A percentile compares a stretch with the other conserved stretches of the same genome.
Conservation (phyloP, 2,329 filamentous ascomycete genomes). For the Aspergillus neotritici region DNA sequence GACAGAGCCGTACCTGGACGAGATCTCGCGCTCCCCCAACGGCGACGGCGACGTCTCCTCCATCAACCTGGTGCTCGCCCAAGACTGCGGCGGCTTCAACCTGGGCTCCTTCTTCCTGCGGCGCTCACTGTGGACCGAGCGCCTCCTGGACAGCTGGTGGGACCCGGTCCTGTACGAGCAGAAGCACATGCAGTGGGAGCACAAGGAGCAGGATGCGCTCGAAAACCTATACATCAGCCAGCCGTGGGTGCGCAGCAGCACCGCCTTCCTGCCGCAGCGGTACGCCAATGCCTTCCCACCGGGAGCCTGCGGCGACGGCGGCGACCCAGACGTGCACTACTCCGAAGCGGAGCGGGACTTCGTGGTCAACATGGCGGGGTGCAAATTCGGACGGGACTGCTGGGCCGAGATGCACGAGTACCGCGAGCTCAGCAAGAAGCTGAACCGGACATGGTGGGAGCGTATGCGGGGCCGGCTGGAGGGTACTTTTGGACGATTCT, state of each 20-base stretch:
- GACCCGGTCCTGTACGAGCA: conserved; percentile 96
- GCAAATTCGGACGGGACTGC: conserved; percentile 93
- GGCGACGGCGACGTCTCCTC: conserved; percentile 74
- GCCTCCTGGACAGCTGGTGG: conserved; percentile 95
- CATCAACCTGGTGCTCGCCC: conserved; percentile 80
- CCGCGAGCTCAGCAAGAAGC: conserved; percentile 80
- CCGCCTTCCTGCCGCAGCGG: conserved; percentile 84
- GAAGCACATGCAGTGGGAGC: conserved; percentile 98
- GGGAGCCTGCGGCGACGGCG: conserved; percentile 65
- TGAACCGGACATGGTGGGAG: conserved; percentile 82
- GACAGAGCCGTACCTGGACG: conserved; percentile 68
- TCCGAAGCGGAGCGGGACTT: conserved; percentile 81
- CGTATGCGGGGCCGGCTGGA: conserved; percentile 38
- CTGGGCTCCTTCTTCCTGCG: conserved; percentile 90
- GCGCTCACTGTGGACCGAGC: conserved; percentile 82
- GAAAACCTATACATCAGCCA: conserved; percentile 88
- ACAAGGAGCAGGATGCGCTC: conserved; percentile 95
- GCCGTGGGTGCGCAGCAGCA: conserved; percentile 84
- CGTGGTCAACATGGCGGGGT: conserved; percentile 96
- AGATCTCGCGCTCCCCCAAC: conserved; percentile 61
- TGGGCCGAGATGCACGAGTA: conserved; percentile 98
- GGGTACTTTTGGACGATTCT: conserved; percentile 19
- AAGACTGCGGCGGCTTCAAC: conserved; percentile 95
- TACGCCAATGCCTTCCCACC: conserved; percentile 91
- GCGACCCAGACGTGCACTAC: conserved; percentile 75